Base-by-base conservation (phyloP, 768 basidiomycete genomes). In the Hebeloma cylindrosporum region DNA sequence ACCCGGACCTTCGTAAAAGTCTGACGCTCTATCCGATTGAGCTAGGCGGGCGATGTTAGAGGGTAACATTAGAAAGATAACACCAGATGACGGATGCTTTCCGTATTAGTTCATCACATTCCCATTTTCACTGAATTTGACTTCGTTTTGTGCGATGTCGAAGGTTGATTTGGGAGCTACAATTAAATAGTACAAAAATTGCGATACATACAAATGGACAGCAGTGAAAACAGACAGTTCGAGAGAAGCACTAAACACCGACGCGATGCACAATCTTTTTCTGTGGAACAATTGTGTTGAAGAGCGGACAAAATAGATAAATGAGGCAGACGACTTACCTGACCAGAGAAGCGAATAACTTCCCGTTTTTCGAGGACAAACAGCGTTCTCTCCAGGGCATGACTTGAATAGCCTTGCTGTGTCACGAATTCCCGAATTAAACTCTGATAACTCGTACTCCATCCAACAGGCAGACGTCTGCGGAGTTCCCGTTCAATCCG, bases 381-480 rank as follows among this genome's bases (percentile, higher is more conserved):
- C 50, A 98, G 66, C 14, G 90, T 92, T 52, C 93, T 74, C 64
- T 99, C 96, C 16, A 98, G 75, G 16, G 94, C 89, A 65, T 93
- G 92, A 50, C 78, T 83, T 27, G 88, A 87, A 61, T 86, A 96
- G 3, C 92, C 90, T 62, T 97, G 93, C 55, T 91, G 85, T 7
- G 81, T 85, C 5, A 96, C 93, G 60, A 98, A 98, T 68, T 98
- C 95, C 50, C 85, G 80, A 26, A 93, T 79, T 34, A 99, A 74
- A 56, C 86, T 89, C 64, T 94, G 89, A 60, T 98, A 98, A 57
- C 92, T 94, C 48, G 94, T 97, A 51, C 85, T 93, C 93, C 94
- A 97, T 2, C 95, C 94, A 35, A 96, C 85, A 2, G 93, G 93
- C 51, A 96, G 69, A 36, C 93, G 72, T 52, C 90, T 71, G 41